Conservation (phyloP, 129 eudicot genomes). For the Gnaphalium uliginosum region DNA sequence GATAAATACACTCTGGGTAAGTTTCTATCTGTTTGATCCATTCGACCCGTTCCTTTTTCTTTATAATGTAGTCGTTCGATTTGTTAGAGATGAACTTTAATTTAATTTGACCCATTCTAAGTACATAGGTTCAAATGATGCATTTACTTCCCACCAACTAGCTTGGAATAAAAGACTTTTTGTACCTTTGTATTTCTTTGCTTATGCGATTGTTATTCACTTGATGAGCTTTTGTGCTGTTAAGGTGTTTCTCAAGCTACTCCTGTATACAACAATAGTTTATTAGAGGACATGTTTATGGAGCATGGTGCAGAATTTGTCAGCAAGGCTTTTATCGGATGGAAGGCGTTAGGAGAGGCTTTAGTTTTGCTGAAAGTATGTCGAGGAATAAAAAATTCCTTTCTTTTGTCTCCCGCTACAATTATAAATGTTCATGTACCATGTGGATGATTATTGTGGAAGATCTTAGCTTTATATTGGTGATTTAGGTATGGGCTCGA, state of each 20-base stretch:
- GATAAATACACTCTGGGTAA: too few species aligned
- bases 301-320: conserved; percentile 72
- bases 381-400: not conserved
- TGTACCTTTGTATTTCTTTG: not conserved
- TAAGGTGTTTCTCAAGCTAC: conserved; percentile 59
- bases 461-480: not conserved
- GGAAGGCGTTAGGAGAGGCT: conserved; percentile 79
- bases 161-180: not conserved
- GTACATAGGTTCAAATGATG: too few species aligned
- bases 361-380: conserved; percentile 77
- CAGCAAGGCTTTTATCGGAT: conserved; percentile 53
- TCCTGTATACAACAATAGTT: conserved; percentile 75
- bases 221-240: conserved; percentile 23
- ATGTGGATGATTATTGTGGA: conserved; percentile 2
- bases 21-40: too few species aligned
- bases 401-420: not conserved
- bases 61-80: too few species aligned
- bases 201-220: conserved; percentile 14
- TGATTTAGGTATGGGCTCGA: conserved; percentile 91
- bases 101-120: too few species aligned
- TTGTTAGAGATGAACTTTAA: too few species aligned
- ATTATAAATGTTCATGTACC: not conserved
- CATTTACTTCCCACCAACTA: too few species aligned
- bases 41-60: too few species aligned
- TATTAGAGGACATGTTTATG: conserved; percentile 85